Evolutionary conservation across 106 monocot genomes (phyloP).

Genomic region (Platanthera zijinensis): DNA sequence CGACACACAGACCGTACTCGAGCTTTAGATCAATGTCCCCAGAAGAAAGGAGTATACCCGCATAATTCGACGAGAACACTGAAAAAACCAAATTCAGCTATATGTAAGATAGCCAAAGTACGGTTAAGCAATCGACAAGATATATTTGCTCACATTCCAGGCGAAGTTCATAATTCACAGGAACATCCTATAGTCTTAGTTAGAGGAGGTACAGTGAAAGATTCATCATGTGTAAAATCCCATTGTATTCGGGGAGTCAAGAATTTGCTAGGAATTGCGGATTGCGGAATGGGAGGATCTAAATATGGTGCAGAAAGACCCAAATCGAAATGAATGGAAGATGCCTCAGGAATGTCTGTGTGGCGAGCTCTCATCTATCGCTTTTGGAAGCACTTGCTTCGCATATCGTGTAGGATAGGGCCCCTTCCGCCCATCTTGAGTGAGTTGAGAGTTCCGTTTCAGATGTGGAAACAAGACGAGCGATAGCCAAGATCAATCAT

Average conservation of each 20-base stretch:
- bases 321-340: constrained; percentile 3
- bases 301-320: constrained; percentile 1
- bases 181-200: constrained; percentile 27
- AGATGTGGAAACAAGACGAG: neutral
- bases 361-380: neutral
- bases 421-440: neutral
- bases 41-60: constrained; percentile 14
- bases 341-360: neutral
- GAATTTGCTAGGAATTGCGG: constrained; percentile 1
- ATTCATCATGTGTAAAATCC: constrained; percentile 19
- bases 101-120: constrained; percentile 5
- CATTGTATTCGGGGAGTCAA: constrained; percentile 11
- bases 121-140: neutral
- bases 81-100: neutral
- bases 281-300: neutral
- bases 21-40: constrained; percentile 15
- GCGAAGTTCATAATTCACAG: constrained; percentile 14
- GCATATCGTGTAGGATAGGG: neutral
- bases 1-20: constrained; percentile 10
- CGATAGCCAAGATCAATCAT: neutral
- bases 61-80: neutral
- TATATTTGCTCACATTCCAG: constrained; percentile 5
- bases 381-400: neutral
- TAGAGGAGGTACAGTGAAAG: constrained; percentile 24
- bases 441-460: neutral